Evolutionary conservation across 768 basidiomycete genomes (phyloP), one percentile per base, ranked within the genome.

Genomic region (Tephrocybe sp.): DNA sequence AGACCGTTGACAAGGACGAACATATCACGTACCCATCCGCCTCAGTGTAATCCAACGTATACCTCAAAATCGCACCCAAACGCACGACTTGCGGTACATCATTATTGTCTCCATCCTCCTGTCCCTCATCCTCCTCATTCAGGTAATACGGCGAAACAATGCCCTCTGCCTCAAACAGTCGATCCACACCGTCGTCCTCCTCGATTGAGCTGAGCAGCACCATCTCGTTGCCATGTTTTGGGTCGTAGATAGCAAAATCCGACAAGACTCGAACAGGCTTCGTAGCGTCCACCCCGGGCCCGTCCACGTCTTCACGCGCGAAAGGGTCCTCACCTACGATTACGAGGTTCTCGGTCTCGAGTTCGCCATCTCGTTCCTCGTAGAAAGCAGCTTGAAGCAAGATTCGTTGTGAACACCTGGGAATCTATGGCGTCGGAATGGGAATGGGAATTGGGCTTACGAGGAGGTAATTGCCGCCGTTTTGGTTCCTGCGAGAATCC

Each of bases 221-320:
- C 56, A 85, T 62, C 38, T 74, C 70, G 14, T 74, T 72, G 10
- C 64, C 56, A 22, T 74, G 71, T 4, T 61, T 65, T 0, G 79
- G 70, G 48, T 89, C 83, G 60, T 85, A 89, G 40, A 89, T 72
- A 1, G 71, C 59, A 55, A 88, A 91, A 22, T 77, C 74, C 4
- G 71, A 71, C 4, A 91, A 69, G 7, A 77, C 55, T 2, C 87
- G 77, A n/a, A 79, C 65, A 8, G 82, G 85, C 58, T 84, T 84
- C 22, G 33, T 45, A 31, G 59, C 58, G 12, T 55, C 71, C 38
- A 68, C 70, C 13, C 70, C n/a, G n/a, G n/a, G n/a, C n/a, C n/a
- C 63, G n/a, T 60, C 63, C 30, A 64, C 65, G 14, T 60, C 56
- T 10, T 57, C 49, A 19, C 62, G 59, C 19, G 64, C 67, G 26